Evolutionary conservation across 306 rosid genomes (phyloP), one percentile per base, ranked within the genome.

Genomic region (Quercus ilex): DNA sequence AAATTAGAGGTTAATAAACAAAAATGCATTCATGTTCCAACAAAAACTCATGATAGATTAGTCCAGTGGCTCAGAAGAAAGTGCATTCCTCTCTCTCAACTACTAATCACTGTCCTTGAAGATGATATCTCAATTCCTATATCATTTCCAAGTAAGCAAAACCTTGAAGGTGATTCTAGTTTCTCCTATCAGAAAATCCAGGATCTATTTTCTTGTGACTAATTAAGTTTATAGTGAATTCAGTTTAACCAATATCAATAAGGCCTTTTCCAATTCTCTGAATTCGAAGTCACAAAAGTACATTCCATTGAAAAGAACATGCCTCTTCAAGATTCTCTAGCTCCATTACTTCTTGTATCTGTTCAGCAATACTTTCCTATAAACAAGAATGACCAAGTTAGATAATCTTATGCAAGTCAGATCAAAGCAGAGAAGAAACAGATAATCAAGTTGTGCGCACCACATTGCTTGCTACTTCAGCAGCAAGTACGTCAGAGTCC

Each of bases 291-390:
- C 77, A 73, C 55, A 57, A 30, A 69, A 33, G 68, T 62, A 59
- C 56, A 43, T 74, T 79, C 67, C 76, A 81, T 79, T 74, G 70
- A 62, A 52, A 30, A 77, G 81, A 77, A 77, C 80, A 82, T 81
- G 73, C 98, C 96, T 95, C 99, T 82, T 95, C 98, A 51, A 95
- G 92, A 87, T 93, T 89, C 86, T 95, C 99, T 80, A 95, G 91
- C 86, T 88, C 98, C 96, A 95, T 91, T 80, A 91, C 89, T 86
- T 95, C 98, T 73, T 91, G 87, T 82, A 95, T 95, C 84, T 92
- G 98, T 80, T 93, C 97, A 23, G 92, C 78, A 81, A 93, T 84
- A 77, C 88, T 90, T 80, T 87, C 92, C 99, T 95, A 92, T 74
- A 89, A 86, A 81, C 78, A 80, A 74, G 51, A 58, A 63, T 55